Conservation (phyloP, 169 alveolate genomes). For the Cyclospora cayetanensis region DNA sequence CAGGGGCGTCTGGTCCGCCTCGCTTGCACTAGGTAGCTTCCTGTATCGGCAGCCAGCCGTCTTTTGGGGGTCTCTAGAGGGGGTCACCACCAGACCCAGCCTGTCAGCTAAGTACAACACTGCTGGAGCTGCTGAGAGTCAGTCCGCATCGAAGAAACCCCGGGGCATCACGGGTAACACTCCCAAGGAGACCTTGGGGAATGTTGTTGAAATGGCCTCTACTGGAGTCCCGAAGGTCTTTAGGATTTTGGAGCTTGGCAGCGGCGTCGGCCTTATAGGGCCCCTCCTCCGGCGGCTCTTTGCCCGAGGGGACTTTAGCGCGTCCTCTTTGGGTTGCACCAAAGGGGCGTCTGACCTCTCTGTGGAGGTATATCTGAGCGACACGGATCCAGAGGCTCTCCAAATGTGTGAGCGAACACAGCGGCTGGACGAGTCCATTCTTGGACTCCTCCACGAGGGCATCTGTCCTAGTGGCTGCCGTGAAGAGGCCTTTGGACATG, state of each 20-base stretch:
- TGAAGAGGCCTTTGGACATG: not conserved
- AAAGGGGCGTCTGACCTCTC: not conserved
- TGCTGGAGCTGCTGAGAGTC: no score
- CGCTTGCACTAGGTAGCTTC: not conserved
- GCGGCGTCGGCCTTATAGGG: constrained; percentile 28
- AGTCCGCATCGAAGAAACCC: no score
- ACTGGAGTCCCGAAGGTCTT: no score
- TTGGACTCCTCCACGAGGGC: not conserved
- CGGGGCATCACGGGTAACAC: no score
- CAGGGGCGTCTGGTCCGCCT: not conserved
- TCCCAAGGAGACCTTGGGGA: no score
- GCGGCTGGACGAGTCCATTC: not conserved
- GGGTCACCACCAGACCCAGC: no score
- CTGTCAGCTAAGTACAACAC: no score
- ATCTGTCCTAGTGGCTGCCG: not conserved
- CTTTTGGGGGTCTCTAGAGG: not conserved
- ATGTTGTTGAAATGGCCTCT: no score
- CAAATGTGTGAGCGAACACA: not conserved
- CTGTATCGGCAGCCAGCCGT: not conserved
- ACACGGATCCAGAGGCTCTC: not conserved
- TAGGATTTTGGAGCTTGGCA: not conserved
- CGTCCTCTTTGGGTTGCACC: not conserved
- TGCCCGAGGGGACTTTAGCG: not conserved
- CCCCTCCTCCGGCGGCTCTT: constrained; percentile 27
- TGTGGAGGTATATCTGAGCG: not conserved